Evolutionary conservation across 257 asterid genomes (phyloP), one percentile per base, ranked within the genome.

Genomic region (Agastache rugosa): DNA sequence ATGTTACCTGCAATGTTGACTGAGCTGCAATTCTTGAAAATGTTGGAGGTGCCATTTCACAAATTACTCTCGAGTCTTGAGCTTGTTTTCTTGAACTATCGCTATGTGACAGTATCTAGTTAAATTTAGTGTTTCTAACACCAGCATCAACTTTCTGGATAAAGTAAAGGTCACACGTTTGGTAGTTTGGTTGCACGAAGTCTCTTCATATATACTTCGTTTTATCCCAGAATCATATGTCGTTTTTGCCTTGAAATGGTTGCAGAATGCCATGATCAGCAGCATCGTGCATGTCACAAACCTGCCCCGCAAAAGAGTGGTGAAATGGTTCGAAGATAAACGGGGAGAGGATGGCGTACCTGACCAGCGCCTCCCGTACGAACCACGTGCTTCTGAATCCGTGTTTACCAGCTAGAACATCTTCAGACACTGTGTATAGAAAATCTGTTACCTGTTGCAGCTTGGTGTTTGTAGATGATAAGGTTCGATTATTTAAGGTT

Each of bases 311-410:
- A 90, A 80, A 74, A 87, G 75, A 82, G 96, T 94, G 1, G 86
- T 94, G 85, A 90, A 94, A 77, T 94, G 97, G 99, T 92, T 95
- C 1, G 97, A 95, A 85, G 98, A 95, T 78, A 92, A 80, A 78
- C 85, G 99, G 54, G 79, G 82, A 14, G 97, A 87, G 80, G 98
- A 89, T 31, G 98, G 96, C 12, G 87, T 88, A 14, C 97, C 96
- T 54, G 89, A 83, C 11, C 80, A 50, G 27, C 89, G 90, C 19
- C 39, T 67, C 66, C 96, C 93, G 11, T 87, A 79, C 65, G 88
- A 79, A 59, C 90, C 88, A 4, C 74, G 83, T 8, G 71, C 77
- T 59, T 41, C 83, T 27, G 80, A 84, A 50, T 81, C 87, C 19
- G 80, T 54, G 15, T 61, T 80, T 39, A 70, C 87, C 63, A 72